Conservation (phyloP, 129 eudicot genomes). For the Flaveria trinervia region DNA sequence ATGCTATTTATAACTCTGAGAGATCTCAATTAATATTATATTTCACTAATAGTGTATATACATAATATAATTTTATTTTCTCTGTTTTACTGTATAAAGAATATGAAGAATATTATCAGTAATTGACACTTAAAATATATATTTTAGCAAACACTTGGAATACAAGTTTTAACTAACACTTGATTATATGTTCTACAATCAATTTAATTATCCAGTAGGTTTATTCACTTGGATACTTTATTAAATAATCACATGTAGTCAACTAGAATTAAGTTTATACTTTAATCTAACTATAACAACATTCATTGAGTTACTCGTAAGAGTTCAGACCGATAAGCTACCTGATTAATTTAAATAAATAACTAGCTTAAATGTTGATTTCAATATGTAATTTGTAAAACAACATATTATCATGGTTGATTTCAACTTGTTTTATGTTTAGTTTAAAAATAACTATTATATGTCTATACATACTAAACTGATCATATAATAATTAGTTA, state of each 20-base stretch:
- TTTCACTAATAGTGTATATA: too few species aligned
- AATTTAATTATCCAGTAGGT: background rate
- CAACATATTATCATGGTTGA: background rate
- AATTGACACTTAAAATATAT: background rate
- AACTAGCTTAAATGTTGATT: background rate
- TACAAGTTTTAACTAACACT: conserved; percentile 18
- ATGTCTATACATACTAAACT: background rate
- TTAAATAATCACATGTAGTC: background rate
- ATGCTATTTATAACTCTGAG: too few species aligned
- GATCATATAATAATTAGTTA: too few species aligned
- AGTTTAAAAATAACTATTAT: background rate
- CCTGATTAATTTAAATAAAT: background rate
- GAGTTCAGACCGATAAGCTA: background rate
- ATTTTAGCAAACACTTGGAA: background rate
- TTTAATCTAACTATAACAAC: background rate
- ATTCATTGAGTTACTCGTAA: background rate
- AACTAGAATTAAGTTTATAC: conserved; percentile 1
- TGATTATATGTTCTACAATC: conserved; percentile 1
- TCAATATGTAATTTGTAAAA: background rate
- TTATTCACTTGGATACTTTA: too few species aligned
- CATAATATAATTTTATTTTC: too few species aligned
- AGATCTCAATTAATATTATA: too few species aligned
- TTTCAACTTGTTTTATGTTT: too few species aligned
- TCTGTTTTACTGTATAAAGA: too few species aligned
- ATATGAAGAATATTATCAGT: too few species aligned